Conservation (phyloP, 225 moss, liverwort and hornwort species). For the Thuidium tamariscinum region DNA sequence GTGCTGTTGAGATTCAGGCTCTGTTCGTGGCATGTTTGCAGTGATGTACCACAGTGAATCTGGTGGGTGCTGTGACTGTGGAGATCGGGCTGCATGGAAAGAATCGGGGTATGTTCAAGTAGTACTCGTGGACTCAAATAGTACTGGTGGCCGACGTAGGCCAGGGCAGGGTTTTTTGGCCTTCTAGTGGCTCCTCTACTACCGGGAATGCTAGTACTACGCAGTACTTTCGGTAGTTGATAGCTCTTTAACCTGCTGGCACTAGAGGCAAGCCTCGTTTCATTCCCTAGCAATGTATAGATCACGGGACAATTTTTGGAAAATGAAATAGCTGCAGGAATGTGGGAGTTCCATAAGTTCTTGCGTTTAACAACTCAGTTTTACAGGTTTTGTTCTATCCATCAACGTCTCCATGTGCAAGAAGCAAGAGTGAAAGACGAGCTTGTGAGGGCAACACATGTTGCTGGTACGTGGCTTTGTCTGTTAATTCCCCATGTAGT, state of each 20-base stretch:
- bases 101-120: constrained; percentile 49
- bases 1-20: not conserved
- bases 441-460: constrained; percentile 20
- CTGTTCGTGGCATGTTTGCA: constrained; percentile 21
- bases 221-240: not conserved
- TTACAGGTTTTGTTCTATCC: constrained; percentile 6
- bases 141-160: not conserved
- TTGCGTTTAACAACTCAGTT: not conserved
- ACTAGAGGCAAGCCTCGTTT: not conserved
- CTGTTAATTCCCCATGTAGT: not conserved
- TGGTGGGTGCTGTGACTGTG: constrained; percentile 59
- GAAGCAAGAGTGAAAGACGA: constrained; percentile 23
- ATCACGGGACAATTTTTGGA: not conserved
- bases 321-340: not conserved
- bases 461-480: constrained; percentile 8
- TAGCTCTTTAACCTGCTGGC: not conserved
- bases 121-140: not conserved
- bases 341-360: not conserved
- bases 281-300: not conserved
- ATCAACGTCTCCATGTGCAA: constrained; percentile 1
- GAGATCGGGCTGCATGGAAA: constrained; percentile 73
- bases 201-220: not conserved
- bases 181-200: not conserved
- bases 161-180: not conserved
- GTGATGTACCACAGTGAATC: constrained; percentile 87